A percentile compares a stretch with the other conserved stretches of the same genome.
Evolutionary conservation across 78 protist genomes (phyloP).

Genomic region (Dictyostelium discoideum): dicty_2.7 NC_007089.4:716001-716500

Average conservation of each 20-base stretch:
- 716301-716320: too few relatives aligned
- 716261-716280: not conserved
- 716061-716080: not conserved
- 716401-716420: too few relatives aligned
- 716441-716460: too few relatives aligned
- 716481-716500: too few relatives aligned
- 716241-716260: not conserved
- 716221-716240: not conserved
- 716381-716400: too few relatives aligned
- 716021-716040: conserved; percentile 6
- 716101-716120: not conserved
- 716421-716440: too few relatives aligned
- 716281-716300: too few relatives aligned
- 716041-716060: not conserved
- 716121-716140: not conserved
- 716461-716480: not conserved
- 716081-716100: not conserved
- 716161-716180: not conserved
- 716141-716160: not conserved
- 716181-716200: not conserved
- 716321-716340: not conserved
- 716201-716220: not conserved
- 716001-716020: not conserved
- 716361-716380: not conserved
- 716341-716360: not conserved